Percentiles rank a stretch among this genome's conserved stretches.
Conservation (phyloP, 108 stramenopile genomes). For the Cyclotella cryptica region DNA sequence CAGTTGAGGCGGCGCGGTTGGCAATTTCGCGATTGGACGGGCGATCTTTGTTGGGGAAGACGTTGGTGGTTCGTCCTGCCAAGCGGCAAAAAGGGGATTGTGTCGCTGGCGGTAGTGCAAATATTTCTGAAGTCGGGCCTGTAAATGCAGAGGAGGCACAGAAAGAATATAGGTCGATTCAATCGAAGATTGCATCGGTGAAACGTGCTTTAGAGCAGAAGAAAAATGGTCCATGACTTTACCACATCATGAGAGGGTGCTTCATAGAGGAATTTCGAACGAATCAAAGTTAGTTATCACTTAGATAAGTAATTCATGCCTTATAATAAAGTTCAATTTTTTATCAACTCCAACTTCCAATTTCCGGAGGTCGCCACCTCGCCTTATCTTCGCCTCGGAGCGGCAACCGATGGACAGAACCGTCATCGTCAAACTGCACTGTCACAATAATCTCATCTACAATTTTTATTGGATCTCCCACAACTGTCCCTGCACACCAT, state of each 20-base stretch:
- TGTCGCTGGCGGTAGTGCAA: background rate
- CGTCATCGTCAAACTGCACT: constrained; percentile 81
- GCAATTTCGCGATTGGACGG: constrained; percentile 44
- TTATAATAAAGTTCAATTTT: too few relatives aligned
- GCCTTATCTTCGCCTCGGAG: constrained; percentile 84
- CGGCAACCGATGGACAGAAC: constrained; percentile 70
- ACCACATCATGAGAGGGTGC: background rate
- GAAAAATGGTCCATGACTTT: background rate
- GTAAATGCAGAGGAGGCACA: constrained; percentile 27
- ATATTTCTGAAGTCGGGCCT: background rate
- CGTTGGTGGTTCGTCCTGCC: constrained; percentile 38
- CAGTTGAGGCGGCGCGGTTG: constrained; percentile 43
- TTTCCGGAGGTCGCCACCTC: constrained; percentile 75
- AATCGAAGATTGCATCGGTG: constrained; percentile 45
- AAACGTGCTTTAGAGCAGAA: constrained; percentile 48
- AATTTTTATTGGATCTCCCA: constrained; percentile 75
- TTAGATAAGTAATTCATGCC: too few relatives aligned
- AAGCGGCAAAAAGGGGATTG: constrained; percentile 21
- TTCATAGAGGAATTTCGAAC: too few relatives aligned
- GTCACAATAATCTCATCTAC: constrained; percentile 80
- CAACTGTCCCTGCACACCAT: constrained; percentile 76
- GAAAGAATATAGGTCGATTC: constrained; percentile 33
- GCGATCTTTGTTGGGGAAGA: constrained; percentile 35
- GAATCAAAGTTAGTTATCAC: constrained; percentile 16
- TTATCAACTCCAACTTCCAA: background rate